phyloP scores from a whole-genome alignment of 148 eudicot genomes.

The Rhododendron henanense region DNA sequence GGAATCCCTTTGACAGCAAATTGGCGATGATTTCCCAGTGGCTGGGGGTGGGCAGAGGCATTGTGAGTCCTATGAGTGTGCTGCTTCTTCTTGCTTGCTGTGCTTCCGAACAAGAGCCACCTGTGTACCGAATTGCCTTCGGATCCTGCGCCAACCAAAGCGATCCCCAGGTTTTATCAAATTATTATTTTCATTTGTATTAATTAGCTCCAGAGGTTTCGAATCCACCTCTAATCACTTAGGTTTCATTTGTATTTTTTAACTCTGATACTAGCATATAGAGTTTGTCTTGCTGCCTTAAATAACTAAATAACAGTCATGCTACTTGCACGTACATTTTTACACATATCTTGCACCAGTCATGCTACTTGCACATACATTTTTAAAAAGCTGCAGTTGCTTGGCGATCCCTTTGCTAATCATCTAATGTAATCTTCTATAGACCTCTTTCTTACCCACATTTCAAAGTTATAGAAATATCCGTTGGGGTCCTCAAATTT shows the following conservation, averaged over 20 bases:
- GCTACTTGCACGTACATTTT: too few species aligned
- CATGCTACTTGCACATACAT: too few species aligned
- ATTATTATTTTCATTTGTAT: background rate
- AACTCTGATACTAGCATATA: background rate
- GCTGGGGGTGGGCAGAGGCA: background rate
- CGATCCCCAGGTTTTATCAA: slow-evolving; percentile 41
- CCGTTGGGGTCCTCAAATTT: background rate
- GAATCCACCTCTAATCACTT: background rate
- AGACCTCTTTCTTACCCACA: background rate
- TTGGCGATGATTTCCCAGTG: slow-evolving; percentile 2
- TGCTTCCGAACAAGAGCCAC: background rate
- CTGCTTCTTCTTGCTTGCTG: slow-evolving; percentile 1
- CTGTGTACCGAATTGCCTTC: slow-evolving; percentile 51
- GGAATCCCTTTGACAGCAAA: background rate
- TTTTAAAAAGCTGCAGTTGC: background rate
- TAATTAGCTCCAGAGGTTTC: background rate
- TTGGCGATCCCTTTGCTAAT: background rate
- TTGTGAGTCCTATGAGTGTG: background rate
- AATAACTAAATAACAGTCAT: background rate
- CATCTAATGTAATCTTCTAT: background rate
- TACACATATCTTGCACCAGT: too few species aligned
- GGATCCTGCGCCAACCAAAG: slow-evolving; percentile 72
- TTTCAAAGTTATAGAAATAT: background rate
- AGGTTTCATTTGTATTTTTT: background rate
- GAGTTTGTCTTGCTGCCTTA: background rate